Evolutionary conservation across 371 early-diverging fungal genomes (phyloP), one percentile per base, ranked within the genome.

Genomic region (Mortierella sp.): DNA sequence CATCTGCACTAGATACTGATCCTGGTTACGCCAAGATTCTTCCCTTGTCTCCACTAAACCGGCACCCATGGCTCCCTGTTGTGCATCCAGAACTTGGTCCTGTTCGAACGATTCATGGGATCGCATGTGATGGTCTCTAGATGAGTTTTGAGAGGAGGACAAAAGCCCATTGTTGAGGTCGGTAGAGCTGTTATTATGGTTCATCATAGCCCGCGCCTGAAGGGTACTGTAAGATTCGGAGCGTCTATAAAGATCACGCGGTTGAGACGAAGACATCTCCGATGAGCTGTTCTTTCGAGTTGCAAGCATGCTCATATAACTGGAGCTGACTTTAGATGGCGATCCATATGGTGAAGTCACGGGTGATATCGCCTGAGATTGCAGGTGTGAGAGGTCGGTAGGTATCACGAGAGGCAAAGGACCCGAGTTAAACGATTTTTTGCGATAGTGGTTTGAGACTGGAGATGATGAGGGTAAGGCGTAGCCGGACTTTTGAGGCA

Each of bases 181-280:
- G 10, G 66, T 57, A 10, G 66, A 28, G 49, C 66, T 70, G 22
- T 57, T 68, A 45, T 62, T 78, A 37, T 66, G 66, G 24, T 62
- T 72, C 70, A 72, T 72, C 24, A 63, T 67, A 22, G 69, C 32
- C 12, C 81, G 81, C 11, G 75, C 67, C 32, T 80, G 72, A 9
- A 80, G 62, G 24, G 81, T 65, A 35, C 69, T 69, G 47, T 62
- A 80, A 0, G 81, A 75, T 45, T 80, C 81, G n/a, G 76, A 80
- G 16, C 81, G 75, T 54, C 76, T 61, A 47, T 70, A 80, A 24
- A 47, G 32, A 39, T 80, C 81, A 6, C 72, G 68, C 8, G 68
- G 80, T 1, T 75, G 62, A 4, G 55, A 52, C 14, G 66, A 32
- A 2, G 73, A 62, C 16, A 62, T 14, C 22, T 69, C 70, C n/a